Evolutionary conservation across 805 yeast genomes (phyloP).

Genomic region (Kluyveromyces starmeri): DNA sequence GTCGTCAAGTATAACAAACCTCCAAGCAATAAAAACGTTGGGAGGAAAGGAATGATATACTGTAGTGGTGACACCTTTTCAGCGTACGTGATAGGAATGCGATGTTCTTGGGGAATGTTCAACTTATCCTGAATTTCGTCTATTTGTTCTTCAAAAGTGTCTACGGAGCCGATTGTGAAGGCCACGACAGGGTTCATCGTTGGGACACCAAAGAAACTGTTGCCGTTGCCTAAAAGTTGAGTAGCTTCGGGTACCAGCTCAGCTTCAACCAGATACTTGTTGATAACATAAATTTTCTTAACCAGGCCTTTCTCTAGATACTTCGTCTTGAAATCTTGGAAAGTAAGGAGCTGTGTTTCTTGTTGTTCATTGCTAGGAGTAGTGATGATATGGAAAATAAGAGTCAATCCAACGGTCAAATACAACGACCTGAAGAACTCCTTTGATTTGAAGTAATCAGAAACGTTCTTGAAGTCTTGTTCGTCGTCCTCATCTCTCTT

Average conservation of each 20-base stretch:
- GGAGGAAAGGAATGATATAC: constrained; percentile 61
- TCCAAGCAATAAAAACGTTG: constrained; percentile 73
- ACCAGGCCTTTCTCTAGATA: constrained; percentile 74
- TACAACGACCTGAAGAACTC: constrained; percentile 34
- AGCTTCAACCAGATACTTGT: constrained; percentile 64
- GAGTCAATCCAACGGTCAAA: constrained; percentile 32
- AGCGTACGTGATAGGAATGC: constrained; percentile 69
- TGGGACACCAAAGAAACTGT: constrained; percentile 10
- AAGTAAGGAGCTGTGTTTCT: constrained; percentile 36
- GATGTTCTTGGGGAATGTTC: constrained; percentile 55
- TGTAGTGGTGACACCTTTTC: constrained; percentile 60
- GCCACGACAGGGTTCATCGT: constrained; percentile 40
- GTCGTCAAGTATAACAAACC: constrained; percentile 47
- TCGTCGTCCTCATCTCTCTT: constrained; percentile 17
- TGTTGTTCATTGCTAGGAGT: constrained; percentile 18
- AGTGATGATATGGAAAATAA: constrained; percentile 30
- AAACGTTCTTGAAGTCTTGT: constrained; percentile 22
- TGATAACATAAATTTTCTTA: constrained; percentile 61
- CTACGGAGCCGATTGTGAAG: constrained; percentile 85
- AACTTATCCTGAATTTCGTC: constrained; percentile 61
- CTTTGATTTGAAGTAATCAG: constrained; percentile 35
- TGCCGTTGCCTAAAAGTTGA: constrained; percentile 12
- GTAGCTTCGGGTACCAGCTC: constrained; percentile 41
- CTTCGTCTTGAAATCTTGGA: constrained; percentile 79
- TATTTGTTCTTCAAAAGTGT: constrained; percentile 76